Conservation (phyloP, 495 filamentous ascomycete species). For the Xylaria venustula region DNA sequence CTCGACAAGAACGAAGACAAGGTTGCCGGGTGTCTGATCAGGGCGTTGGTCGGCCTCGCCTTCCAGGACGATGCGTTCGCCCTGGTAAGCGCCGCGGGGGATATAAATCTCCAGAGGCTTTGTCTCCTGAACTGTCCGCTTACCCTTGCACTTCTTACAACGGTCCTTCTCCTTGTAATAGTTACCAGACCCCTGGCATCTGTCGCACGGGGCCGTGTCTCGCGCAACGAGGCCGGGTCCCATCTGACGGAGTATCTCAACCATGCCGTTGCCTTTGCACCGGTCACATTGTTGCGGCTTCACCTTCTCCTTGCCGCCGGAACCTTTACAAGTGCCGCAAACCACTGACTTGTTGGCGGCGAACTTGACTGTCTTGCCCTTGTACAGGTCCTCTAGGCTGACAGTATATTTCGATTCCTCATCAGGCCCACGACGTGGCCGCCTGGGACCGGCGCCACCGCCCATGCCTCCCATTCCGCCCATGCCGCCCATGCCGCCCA, state of each 20-base stretch:
- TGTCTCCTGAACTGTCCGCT: conserved; percentile 73
- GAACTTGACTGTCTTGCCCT: conserved; percentile 97
- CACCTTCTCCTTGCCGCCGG: conserved; percentile 87
- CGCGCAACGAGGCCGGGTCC: conserved; percentile 81
- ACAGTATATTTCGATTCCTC: conserved; percentile 91
- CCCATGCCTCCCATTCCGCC: conserved; percentile 46
- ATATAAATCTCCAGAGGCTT: conserved; percentile 97
- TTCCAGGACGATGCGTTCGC: conserved; percentile 84
- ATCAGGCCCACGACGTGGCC: conserved; percentile 69
- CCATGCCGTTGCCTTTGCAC: conserved; percentile 74
- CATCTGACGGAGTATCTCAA: conserved; percentile 69
- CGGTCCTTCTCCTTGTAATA: conserved; percentile 92
- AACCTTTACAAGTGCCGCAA: conserved; percentile 82
- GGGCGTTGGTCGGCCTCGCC: conserved; percentile 95
- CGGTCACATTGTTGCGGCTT: conserved; percentile 80
- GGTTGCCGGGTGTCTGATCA: conserved; percentile 86
- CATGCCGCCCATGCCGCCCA: conserved; percentile 60
- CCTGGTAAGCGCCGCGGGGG: conserved; percentile 81
- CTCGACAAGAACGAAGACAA: conserved; percentile 84
- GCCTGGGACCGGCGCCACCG: conserved; percentile 47
- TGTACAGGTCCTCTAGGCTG: conserved; percentile 90
- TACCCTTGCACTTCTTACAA: conserved; percentile 98
- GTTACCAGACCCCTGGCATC: conserved; percentile 77
- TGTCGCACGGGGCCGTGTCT: conserved; percentile 67
- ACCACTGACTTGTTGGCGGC: conserved; percentile 88